A percentile compares a stretch with the other conserved stretches of the same genome.
Conservation (phyloP, 2,329 filamentous ascomycete genomes). For the Scytalidium sp. region DNA sequence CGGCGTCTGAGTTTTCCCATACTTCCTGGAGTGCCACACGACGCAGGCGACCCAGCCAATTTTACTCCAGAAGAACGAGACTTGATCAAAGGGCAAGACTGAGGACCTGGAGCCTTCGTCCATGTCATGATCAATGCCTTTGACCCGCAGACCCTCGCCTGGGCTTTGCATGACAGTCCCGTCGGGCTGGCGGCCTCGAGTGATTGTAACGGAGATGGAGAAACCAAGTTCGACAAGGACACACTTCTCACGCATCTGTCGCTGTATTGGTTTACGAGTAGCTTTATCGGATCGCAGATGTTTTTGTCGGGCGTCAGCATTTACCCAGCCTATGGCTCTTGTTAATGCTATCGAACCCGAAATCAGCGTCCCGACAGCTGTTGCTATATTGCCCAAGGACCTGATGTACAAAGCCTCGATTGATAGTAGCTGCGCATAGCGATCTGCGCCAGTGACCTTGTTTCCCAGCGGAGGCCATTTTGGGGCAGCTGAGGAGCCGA, state of each 20-base stretch:
- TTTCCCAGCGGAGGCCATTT: conserved; percentile 9
- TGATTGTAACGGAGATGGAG: conserved; percentile 10
- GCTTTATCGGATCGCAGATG: conserved; percentile 8
- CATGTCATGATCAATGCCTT: conserved; percentile 9
- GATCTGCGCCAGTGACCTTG: conserved; percentile 9
- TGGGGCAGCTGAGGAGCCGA: conserved; percentile 4
- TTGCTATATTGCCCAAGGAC: conserved; percentile 8
- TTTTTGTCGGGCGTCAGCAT: conserved; percentile 7
- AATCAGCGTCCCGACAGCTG: conserved; percentile 9
- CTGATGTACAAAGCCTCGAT: conserved; percentile 7
- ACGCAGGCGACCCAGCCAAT: conserved; percentile 7
- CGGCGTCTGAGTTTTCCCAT: conserved; percentile 10
- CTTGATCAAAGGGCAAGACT: conserved; percentile 8
- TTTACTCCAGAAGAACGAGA: conserved; percentile 9
- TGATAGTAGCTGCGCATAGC: conserved; percentile 5
- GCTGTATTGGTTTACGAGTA: conserved; percentile 10
- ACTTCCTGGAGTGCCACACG: conserved; percentile 9
- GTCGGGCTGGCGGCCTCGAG: conserved; percentile 16
- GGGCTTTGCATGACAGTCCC: conserved; percentile 17
- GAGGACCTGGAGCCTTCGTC: conserved; percentile 8
- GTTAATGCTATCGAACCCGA: conserved; percentile 8
- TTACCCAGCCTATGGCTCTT: conserved; percentile 8
- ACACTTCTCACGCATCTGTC: conserved; percentile 10
- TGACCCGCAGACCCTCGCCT: conserved; percentile 18
- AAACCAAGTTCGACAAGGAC: conserved; percentile 9